Evolutionary conservation across 129 eudicot species (phyloP).

Genomic region (Centrapalus pauciflorus): DNA sequence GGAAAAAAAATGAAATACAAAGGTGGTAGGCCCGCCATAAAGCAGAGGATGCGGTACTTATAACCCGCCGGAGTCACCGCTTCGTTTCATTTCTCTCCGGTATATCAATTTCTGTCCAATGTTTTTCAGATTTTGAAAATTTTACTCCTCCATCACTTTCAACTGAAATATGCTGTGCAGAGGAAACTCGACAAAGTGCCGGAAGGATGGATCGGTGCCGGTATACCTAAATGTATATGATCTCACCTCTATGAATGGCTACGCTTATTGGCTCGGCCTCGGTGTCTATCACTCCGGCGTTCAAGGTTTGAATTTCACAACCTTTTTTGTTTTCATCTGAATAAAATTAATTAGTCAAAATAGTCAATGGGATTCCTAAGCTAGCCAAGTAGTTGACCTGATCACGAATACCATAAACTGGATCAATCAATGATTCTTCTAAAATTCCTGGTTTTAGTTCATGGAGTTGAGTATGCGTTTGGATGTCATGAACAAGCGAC

Average conservation of each 20-base stretch:
- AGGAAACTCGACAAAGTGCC: conserved; percentile 39
- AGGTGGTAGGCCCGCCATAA: conserved; percentile 40
- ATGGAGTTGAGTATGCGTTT: conserved; percentile 88
- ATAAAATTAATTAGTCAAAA: background rate
- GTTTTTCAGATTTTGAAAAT: background rate
- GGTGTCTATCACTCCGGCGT: conserved; percentile 93
- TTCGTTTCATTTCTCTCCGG: background rate
- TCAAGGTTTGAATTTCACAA: conserved; percentile 44
- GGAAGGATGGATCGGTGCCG: conserved; percentile 53
- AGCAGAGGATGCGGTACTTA: conserved; percentile 29
- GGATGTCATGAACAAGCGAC: conserved; percentile 85
- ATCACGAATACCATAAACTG: background rate
- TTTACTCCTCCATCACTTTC: conserved; percentile 6
- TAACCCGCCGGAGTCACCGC: conserved; percentile 37
- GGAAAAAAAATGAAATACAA: background rate
- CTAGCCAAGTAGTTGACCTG: background rate
- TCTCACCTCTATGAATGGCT: conserved; percentile 75
- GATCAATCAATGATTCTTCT: background rate
- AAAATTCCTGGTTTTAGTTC: conserved; percentile 60
- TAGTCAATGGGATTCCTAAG: background rate
- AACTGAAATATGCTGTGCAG: conserved; percentile 59
- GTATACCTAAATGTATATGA: conserved; percentile 81
- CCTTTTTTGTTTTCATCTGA: background rate
- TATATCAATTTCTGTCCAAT: background rate
- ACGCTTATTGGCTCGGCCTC: conserved; percentile 89